These are phyloP conservation scores for Hapsidospora chrysogenum DNA, from an alignment of 495 filamentous ascomycete genomes.

Conservation along the genomic window DNA sequence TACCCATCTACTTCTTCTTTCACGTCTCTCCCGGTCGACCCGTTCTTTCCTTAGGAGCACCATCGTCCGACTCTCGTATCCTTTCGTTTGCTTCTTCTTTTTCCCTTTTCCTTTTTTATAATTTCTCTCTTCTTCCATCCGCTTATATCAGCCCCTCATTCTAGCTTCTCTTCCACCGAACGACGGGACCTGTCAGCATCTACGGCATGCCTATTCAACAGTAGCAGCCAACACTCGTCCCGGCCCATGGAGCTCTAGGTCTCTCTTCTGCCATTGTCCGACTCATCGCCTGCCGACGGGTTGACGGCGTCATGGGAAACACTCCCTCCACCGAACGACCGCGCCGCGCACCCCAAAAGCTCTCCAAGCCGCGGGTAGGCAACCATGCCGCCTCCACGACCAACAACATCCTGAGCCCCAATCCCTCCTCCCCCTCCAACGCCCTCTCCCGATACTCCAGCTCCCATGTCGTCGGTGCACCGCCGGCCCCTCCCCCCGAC, in stretches of 20 bases:
- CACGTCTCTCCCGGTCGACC: too few species aligned
- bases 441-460: background rate
- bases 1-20: too few species aligned
- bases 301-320: constrained; percentile 24
- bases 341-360: constrained; percentile 17
- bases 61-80: too few species aligned
- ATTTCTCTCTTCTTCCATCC: background rate
- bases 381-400: constrained; percentile 15
- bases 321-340: constrained; percentile 22
- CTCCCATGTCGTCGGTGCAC: constrained; percentile 8
- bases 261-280: too few species aligned
- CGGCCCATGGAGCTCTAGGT: too few species aligned
- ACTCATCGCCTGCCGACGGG: background rate
- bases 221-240: too few species aligned
- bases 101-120: background rate
- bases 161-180: too few species aligned
- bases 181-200: too few species aligned
- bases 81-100: too few species aligned
- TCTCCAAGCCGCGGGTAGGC: constrained; percentile 30
- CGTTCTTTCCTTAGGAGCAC: too few species aligned
- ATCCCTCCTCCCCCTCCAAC: constrained; percentile 11
- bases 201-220: too few species aligned
- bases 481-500: constrained; percentile 7
- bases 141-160: too few species aligned
- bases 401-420: constrained; percentile 26